Conservation (phyloP, 306 rosid species). For the Styphnolobium japonicum region DNA sequence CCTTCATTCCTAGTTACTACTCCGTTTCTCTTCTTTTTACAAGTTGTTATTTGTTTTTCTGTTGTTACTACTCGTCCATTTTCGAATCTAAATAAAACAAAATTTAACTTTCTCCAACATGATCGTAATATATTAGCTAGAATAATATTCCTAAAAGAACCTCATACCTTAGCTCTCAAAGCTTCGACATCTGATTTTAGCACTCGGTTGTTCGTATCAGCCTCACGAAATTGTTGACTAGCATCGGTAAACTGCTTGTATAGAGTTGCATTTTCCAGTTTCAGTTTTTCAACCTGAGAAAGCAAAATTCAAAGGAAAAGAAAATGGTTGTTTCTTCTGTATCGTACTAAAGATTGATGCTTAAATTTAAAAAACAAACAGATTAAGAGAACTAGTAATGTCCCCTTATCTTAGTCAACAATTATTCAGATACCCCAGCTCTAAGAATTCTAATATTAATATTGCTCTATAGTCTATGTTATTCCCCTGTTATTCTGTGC, state of each 20-base stretch:
- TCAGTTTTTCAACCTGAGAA: slow-evolving; percentile 65
- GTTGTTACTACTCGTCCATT: background rate
- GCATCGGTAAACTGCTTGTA: slow-evolving; percentile 58
- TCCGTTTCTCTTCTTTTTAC: background rate
- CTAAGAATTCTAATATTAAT: background rate
- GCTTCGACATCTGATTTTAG: slow-evolving; percentile 88
- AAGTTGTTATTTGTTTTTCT: background rate
- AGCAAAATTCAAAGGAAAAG: background rate
- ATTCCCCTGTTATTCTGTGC: background rate
- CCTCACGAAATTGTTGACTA: slow-evolving; percentile 66
- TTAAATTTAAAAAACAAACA: slow-evolving; percentile 4
- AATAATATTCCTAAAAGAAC: background rate
- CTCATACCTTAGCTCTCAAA: slow-evolving; percentile 83
- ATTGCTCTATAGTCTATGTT: background rate
- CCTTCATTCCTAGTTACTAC: background rate
- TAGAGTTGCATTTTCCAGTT: slow-evolving; percentile 59
- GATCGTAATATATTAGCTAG: background rate
- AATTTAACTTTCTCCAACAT: background rate
- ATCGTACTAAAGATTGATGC: background rate
- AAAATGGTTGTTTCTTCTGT: background rate
- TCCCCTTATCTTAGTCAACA: background rate
- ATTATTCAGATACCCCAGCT: background rate
- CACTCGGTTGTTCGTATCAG: slow-evolving; percentile 75
- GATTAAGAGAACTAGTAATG: background rate
- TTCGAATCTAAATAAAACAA: background rate